Conservation (phyloP, 805 yeast species). For the Kuraishia capsulata region DNA sequence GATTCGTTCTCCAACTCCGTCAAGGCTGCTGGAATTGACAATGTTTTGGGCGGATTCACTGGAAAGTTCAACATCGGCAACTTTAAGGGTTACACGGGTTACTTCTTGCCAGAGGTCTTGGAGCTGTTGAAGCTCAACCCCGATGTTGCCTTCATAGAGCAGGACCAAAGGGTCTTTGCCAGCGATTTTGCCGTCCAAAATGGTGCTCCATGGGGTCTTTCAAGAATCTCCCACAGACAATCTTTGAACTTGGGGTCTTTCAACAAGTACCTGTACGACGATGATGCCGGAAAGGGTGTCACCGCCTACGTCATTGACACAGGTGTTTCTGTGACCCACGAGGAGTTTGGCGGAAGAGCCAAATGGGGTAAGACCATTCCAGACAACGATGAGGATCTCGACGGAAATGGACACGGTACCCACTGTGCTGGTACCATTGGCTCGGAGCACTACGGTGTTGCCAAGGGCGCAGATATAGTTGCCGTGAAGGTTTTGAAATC, state of each 20-base stretch:
- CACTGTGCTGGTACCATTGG: slow-evolving; percentile 97
- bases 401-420: slow-evolving; percentile 93
- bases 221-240: slow-evolving; percentile 80
- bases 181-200: slow-evolving; percentile 57
- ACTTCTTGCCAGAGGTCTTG: slow-evolving; percentile 66
- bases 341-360: slow-evolving; percentile 79
- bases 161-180: slow-evolving; percentile 63
- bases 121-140: slow-evolving; percentile 56
- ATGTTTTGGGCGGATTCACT: slow-evolving; percentile 40
- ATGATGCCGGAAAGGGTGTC: slow-evolving; percentile 73
- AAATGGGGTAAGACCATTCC: slow-evolving; percentile 82
- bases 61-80: slow-evolving; percentile 52
- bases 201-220: slow-evolving; percentile 93
- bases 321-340: slow-evolving; percentile 70
- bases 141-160: slow-evolving; percentile 53
- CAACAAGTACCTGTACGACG: slow-evolving; percentile 66
- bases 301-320: slow-evolving; percentile 87
- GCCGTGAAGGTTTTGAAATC: slow-evolving; percentile 81
- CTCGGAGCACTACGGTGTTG: slow-evolving; percentile 71
- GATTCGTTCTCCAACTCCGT: slow-evolving; percentile 30
- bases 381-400: slow-evolving; percentile 55
- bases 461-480: slow-evolving; percentile 68
- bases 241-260: slow-evolving; percentile 58
- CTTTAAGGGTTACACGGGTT: slow-evolving; percentile 78
- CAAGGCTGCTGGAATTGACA: slow-evolving; percentile 15